Percentiles rank a stretch among this genome's conserved stretches.
Conservation (phyloP, 2,329 filamentous ascomycete species). For the Mycosphaerella sp. region DNA sequence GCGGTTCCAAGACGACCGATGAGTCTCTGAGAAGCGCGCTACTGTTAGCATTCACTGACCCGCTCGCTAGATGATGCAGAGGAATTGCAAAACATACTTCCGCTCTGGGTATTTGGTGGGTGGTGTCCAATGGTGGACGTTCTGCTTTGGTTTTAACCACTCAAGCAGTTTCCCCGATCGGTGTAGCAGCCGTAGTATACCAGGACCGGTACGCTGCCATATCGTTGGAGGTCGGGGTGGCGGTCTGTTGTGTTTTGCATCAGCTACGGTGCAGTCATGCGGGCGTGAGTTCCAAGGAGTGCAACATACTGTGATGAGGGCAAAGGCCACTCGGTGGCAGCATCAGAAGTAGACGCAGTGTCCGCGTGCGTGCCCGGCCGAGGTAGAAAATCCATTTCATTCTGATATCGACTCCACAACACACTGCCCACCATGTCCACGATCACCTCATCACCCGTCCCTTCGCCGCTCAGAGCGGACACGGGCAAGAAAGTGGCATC, state of each 20-base stretch:
- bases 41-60: neutral
- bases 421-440: slow-evolving; percentile 9
- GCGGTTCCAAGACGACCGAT: neutral
- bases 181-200: slow-evolving; percentile 1
- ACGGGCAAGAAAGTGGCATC: slow-evolving; percentile 7
- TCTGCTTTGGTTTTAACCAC: slow-evolving; percentile 1
- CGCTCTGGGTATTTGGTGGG: neutral
- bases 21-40: neutral
- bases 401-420: slow-evolving; percentile 5
- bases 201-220: slow-evolving; percentile 3
- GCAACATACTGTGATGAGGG: slow-evolving; percentile 1
- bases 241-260: neutral
- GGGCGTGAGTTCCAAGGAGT: neutral
- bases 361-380: neutral
- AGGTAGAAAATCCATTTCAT: slow-evolving; percentile 6
- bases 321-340: neutral
- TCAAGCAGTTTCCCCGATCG: slow-evolving; percentile 5
- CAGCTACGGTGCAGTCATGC: neutral
- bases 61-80: neutral
- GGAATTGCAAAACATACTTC: neutral
- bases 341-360: neutral
- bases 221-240: slow-evolving; percentile 1
- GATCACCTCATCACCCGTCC: slow-evolving; percentile 7
- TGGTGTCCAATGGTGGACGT: slow-evolving; percentile 1
- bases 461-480: slow-evolving; percentile 12